A percentile compares a stretch with the other conserved stretches of the same genome.
These are phyloP conservation scores for Metarhizium album DNA, from an alignment of 2,329 filamentous ascomycete species.

Conservation along the genomic window DNA sequence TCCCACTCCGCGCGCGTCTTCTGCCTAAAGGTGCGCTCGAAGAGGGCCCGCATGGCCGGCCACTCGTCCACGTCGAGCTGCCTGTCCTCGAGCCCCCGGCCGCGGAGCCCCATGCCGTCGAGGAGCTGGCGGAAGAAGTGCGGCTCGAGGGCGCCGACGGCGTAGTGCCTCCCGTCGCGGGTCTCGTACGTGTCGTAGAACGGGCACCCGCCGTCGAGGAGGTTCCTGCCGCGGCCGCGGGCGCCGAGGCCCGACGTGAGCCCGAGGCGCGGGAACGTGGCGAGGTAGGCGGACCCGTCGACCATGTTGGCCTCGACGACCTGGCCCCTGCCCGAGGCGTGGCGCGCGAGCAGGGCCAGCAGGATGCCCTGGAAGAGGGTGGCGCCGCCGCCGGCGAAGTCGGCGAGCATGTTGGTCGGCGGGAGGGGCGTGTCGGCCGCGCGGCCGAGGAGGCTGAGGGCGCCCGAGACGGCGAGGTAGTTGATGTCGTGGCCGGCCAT, in stretches of 20 bases:
- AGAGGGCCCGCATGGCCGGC: conserved; percentile 51
- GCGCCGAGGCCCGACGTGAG: conserved; percentile 53
- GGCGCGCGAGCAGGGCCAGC: conserved; percentile 61
- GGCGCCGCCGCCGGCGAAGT: conserved; percentile 84
- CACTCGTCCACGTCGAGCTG: conserved; percentile 54
- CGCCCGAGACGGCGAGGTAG: conserved; percentile 81
- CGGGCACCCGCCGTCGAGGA: conserved; percentile 74
- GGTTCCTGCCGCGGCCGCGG: conserved; percentile 58
- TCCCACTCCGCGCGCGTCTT: conserved; percentile 78
- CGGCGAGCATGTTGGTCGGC: conserved; percentile 74
- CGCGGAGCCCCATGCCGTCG: conserved; percentile 50
- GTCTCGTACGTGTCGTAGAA: conserved; percentile 89
- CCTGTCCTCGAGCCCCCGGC: conserved; percentile 37
- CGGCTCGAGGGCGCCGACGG: conserved; percentile 83
- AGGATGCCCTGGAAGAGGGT: conserved; percentile 74
- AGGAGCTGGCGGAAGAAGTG: conserved; percentile 68
- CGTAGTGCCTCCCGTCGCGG: conserved; percentile 65
- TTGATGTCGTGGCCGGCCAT: conserved; percentile 98
- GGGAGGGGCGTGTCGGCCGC: conserved; percentile 59
- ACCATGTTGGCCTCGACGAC: conserved; percentile 97
- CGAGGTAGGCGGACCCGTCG: conserved; percentile 72
- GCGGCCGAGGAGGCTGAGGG: conserved; percentile 65
- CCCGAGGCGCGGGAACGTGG: conserved; percentile 63
- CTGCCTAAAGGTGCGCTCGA: conserved; percentile 53
- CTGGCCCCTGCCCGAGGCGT: conserved; percentile 59